Evolutionary conservation across 2,329 filamentous ascomycete species (phyloP).

Genomic region (Scedosporium aurantiacum): DNA sequence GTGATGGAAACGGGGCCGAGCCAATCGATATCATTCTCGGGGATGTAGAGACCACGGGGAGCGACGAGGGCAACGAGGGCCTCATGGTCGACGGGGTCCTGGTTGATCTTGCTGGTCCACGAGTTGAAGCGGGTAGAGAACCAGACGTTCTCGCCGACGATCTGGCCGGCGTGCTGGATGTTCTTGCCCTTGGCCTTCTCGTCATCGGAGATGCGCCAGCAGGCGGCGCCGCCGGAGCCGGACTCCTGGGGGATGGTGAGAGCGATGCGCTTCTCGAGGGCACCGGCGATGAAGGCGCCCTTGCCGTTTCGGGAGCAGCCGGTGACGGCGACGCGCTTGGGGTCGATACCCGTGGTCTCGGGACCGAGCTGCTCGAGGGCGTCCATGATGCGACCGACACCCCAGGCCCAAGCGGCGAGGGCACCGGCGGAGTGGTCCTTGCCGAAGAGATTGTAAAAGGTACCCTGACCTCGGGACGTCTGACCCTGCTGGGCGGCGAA

Average conservation of each 20-base stretch:
- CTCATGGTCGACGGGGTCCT: conserved; percentile 47
- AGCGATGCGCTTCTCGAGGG: conserved; percentile 46
- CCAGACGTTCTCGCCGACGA: conserved; percentile 52
- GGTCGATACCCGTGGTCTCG: conserved; percentile 36
- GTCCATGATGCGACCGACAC: conserved; percentile 48
- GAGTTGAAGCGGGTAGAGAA: conserved; percentile 44
- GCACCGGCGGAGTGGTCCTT: conserved; percentile 43
- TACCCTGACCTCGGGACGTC: conserved; percentile 41
- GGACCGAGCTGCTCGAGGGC: conserved; percentile 39
- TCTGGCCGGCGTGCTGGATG: conserved; percentile 49
- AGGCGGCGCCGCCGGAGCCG: conserved; percentile 48
- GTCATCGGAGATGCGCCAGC: conserved; percentile 45
- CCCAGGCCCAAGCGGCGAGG: conserved; percentile 53
- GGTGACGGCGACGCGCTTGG: conserved; percentile 41
- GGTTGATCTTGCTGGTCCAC: conserved; percentile 33
- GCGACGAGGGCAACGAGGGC: conserved; percentile 44
- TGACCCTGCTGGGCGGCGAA: conserved; percentile 38
- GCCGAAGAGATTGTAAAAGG: conserved; percentile 50
- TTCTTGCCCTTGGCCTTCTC: conserved; percentile 41
- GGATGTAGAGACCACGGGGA: conserved; percentile 41
- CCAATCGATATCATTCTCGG: conserved; percentile 51
- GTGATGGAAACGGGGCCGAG: conserved; percentile 45
- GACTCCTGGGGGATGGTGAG: conserved; percentile 53
- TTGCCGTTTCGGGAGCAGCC: conserved; percentile 56
- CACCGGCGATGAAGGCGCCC: conserved; percentile 50